Base-by-base conservation (phyloP, 345 rosid species). In the Trapa bicornis region DNA sequence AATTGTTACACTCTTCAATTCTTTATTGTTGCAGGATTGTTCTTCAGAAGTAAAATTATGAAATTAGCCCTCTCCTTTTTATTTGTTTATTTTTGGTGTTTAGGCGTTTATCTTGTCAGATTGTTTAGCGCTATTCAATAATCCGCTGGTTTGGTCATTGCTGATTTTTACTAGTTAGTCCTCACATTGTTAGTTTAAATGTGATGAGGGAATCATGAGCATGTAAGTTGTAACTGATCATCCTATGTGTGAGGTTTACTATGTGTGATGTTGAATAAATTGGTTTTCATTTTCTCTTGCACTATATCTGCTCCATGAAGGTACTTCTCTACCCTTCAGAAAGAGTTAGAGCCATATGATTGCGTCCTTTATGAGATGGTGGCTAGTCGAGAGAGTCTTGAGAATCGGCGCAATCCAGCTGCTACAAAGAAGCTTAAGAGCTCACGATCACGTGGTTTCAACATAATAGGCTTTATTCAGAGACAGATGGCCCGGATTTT, bases 301-400 rank as follows among this genome's bases (percentile, higher is more conserved):
- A 37, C 11, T 17, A 48, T 48, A 36, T 48, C 42, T 33, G 16
- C 22, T 58, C 14, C 0, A 1, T 75, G 67, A 61, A 90, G 99
- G 80, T 91, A 91, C 72, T 94, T 94, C 69, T 72, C 79, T 54
- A 78, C 88, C 61, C 87, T 94, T 3, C 97, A 91, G 69, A 89
- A 85, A 83, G 91, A 88, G 76, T 96, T 94, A 73, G 87, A 80
- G 68, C 72, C 72, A 22, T 94, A 89, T 78, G 99, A 94, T 66
- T 86, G 89, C 61, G 86, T 94, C 64, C 87, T 94, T 57, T 94
- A 87, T 72, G 97, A 94, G 91, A 91, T 89, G 97, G 97, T 91
- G 57, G 82, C 93, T 65, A 87, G 91, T 77, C 86, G 89, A 74
- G 95, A 94, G 78, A 80, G 82, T 17, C 84, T 91, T 78, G 87